Evolutionary conservation across 192 early-diverging fungal genomes (phyloP).

Genomic region (Piromyces finnis): DNA sequence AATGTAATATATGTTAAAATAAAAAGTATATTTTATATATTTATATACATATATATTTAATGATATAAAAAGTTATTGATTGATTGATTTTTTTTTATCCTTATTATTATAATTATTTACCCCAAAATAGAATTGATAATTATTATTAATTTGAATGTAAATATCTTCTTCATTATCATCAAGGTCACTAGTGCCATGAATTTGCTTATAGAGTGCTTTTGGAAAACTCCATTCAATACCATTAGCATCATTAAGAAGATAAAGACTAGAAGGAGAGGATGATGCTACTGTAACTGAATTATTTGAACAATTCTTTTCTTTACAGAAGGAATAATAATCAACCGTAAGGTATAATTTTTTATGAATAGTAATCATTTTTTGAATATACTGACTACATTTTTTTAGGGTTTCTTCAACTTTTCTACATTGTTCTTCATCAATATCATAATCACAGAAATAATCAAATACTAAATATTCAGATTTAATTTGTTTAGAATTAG

Average conservation of each 20-base stretch:
- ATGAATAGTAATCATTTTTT: not conserved
- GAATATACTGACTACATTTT: not conserved
- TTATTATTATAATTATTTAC: no score
- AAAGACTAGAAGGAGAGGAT: not conserved
- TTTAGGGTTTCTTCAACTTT: not conserved
- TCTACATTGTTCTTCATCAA: not conserved
- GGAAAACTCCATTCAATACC: not conserved
- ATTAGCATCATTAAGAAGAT: not conserved
- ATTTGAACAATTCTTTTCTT: not conserved
- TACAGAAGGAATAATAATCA: not conserved
- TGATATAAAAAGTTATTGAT: no score
- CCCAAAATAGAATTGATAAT: not conserved
- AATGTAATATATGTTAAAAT: no score
- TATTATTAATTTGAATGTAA: not conserved
- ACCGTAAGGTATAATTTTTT: not conserved
- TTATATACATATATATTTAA: no score
- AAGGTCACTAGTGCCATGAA: not conserved
- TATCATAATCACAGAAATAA: not conserved
- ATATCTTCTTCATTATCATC: not conserved
- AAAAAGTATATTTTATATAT: no score
- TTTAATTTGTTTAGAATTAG: not conserved
- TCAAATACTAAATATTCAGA: not conserved
- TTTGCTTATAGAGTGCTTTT: not conserved
- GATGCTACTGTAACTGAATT: not conserved
- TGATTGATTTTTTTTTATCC: no score